Percentiles rank a stretch among this genome's conserved stretches.
Evolutionary conservation across 139 green algal genomes (phyloP).

Genomic region (Coelastrella sp.): DNA sequence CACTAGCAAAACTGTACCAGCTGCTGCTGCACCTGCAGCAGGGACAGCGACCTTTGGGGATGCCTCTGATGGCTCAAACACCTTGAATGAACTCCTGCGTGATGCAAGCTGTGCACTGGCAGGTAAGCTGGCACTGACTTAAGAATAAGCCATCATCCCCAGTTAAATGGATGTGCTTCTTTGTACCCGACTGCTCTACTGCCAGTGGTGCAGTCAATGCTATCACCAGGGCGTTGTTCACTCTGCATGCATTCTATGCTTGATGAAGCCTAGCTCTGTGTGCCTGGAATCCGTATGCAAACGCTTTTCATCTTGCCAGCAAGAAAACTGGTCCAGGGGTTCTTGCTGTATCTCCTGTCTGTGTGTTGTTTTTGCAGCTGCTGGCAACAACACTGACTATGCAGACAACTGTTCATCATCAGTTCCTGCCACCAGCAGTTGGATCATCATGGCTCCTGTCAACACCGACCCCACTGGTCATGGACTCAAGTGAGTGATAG

Average conservation of each 20-base stretch:
- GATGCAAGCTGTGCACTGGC: conserved; percentile 9
- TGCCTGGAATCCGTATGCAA: too few relatives aligned
- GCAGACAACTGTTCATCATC: neutral
- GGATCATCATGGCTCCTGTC: neutral
- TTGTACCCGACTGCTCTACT: too few relatives aligned
- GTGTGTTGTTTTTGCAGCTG: neutral
- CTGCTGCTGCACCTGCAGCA: neutral
- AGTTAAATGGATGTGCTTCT: too few relatives aligned
- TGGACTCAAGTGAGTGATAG: neutral
- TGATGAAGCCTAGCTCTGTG: too few relatives aligned
- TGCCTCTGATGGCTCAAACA: neutral
- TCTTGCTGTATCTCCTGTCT: neutral
- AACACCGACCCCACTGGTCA: neutral
- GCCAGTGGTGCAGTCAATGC: too few relatives aligned
- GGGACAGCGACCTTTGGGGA: neutral
- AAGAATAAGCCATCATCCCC: too few relatives aligned
- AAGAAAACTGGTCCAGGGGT: too few relatives aligned
- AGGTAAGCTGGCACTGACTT: neutral
- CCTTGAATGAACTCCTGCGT: neutral
- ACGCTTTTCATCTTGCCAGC: too few relatives aligned
- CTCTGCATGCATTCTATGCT: too few relatives aligned
- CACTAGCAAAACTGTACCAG: neutral
- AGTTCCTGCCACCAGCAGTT: conserved; percentile 9
- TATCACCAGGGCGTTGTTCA: too few relatives aligned
- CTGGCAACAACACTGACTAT: neutral